Conservation (phyloP, 257 asterid genomes). For the Solanum piurae region DNA sequence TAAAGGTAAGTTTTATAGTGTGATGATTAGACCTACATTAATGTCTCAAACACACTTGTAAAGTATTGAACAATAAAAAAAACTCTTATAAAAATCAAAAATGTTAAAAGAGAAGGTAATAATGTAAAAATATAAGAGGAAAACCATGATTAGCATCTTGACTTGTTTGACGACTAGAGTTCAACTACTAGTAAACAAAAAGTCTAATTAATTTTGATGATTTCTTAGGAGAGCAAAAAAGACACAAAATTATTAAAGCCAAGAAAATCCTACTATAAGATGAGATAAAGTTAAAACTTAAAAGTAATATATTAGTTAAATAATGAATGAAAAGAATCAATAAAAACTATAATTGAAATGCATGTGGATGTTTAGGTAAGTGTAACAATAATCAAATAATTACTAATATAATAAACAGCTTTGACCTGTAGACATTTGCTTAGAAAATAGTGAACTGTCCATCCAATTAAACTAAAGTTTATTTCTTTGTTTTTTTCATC, state of each 20-base stretch:
- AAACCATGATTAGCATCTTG: neutral
- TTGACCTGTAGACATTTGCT: conserved; percentile 5
- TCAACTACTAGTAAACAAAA: neutral
- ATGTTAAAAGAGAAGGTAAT: neutral
- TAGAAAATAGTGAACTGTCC: conserved; percentile 12
- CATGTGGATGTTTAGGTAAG: conserved; percentile 25
- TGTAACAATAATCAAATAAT: conserved; percentile 11
- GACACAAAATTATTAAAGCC: neutral
- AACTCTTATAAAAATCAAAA: neutral
- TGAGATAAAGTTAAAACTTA: neutral
- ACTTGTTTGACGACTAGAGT: neutral
- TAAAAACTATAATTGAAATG: conserved; percentile 12
- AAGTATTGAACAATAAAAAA: too few relatives aligned
- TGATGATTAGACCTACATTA: too few relatives aligned
- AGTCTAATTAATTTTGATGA: neutral
- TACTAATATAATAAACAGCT: neutral
- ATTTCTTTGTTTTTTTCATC: neutral
- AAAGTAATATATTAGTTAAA: neutral
- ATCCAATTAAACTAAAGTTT: conserved; percentile 10
- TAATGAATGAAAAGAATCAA: neutral
- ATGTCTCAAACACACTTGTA: too few relatives aligned
- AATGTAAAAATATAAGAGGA: neutral
- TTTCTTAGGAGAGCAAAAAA: neutral
- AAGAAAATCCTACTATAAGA: neutral
- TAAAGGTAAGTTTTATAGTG: too few relatives aligned